Evolutionary conservation across 176 grass and related monocot genomes (phyloP), one percentile per base, ranked within the genome.

Genomic region (Hsuehochloa calcarea): DNA sequence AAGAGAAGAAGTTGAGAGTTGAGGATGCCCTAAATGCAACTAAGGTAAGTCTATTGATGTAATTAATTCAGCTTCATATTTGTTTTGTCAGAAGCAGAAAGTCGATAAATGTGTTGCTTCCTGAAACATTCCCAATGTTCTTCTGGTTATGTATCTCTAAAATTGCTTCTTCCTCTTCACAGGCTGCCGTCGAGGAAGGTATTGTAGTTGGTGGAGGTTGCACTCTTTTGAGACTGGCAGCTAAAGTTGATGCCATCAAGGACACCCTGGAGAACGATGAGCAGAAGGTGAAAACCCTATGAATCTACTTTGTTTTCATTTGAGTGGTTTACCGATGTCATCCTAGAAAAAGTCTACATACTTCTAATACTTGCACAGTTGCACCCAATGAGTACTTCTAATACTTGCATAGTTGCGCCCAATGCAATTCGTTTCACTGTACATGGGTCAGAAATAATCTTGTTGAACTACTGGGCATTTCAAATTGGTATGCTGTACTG

Each of bases 1-100:
- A 99, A 69, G 96, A 99, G 90, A 99, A 99, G 74, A 99, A 96
- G 86, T 81, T 99, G 93, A 94, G 96, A 91, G 96, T 99, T 83
- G 96, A 99, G 89, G 96, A 99, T 99, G 96, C 96, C 72, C 88
- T 99, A 54, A 99, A 99, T 55, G 96, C 96, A 63, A 99, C 96
- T 63, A 99, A 99, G 89, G 96, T 94, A 76, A 68, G 23, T 56
- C 5, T 68, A 9, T 52, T 16, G 1, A 25, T 54, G 59, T 81
- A 43, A 16, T 79, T 25, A 34, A 63, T 6, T 12, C 46, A 22
- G 70, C 45, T 90, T 82, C 34, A 19, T 81, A 47, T 78, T 54
- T 68, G 37, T 60, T 74, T 34, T 34, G 31, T 19, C 80, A 26
- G 26, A 58, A 37, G 45, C 17, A 68, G 5, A 44, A 44, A 67